Evolutionary conservation across 2,329 filamentous ascomycete genomes (phyloP).

Genomic region (Shiraia bambusicola): DNA sequence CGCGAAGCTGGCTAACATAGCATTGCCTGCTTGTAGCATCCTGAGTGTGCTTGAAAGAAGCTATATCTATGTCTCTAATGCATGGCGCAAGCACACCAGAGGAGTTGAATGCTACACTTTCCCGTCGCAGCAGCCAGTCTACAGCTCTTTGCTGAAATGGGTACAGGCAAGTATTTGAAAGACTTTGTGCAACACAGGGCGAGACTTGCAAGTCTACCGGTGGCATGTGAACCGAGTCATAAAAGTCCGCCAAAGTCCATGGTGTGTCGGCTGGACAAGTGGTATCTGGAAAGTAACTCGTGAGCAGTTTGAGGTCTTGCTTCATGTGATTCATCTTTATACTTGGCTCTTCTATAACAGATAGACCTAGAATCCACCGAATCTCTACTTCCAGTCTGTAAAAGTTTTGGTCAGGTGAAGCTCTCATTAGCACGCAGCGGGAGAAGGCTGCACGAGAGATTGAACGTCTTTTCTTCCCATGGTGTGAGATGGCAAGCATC

Average conservation of each 20-base stretch:
- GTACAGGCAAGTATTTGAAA: constrained; percentile 55
- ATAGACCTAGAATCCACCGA: constrained; percentile 31
- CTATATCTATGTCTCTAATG: constrained; percentile 27
- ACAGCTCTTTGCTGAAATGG: constrained; percentile 73
- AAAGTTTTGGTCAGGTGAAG: constrained; percentile 1
- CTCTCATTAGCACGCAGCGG: constrained; percentile 21
- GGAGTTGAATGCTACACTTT: constrained; percentile 57
- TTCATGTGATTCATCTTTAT: constrained; percentile 18
- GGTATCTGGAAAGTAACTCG: constrained; percentile 23
- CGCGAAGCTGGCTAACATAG: constrained; percentile 65
- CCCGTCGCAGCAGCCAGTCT: constrained; percentile 68
- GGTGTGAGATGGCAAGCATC: constrained; percentile 16
- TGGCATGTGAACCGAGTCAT: constrained; percentile 67
- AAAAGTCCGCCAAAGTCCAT: constrained; percentile 63
- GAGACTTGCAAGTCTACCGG: constrained; percentile 43
- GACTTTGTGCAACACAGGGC: constrained; percentile 29
- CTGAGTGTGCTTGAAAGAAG: constrained; percentile 49
- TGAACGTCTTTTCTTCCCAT: constrained; percentile 19
- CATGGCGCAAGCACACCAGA: constrained; percentile 15
- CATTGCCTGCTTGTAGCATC: constrained; percentile 53
- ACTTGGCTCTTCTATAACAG: constrained; percentile 28
- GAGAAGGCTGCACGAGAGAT: constrained; percentile 29
- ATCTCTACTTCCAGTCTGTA: constrained; percentile 29
- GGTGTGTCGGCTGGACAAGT: constrained; percentile 15
- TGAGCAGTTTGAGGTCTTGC: constrained; percentile 29